Evolutionary conservation across 2,329 filamentous ascomycete species (phyloP).

Genomic region (Aspergillus ochraceus): DNA sequence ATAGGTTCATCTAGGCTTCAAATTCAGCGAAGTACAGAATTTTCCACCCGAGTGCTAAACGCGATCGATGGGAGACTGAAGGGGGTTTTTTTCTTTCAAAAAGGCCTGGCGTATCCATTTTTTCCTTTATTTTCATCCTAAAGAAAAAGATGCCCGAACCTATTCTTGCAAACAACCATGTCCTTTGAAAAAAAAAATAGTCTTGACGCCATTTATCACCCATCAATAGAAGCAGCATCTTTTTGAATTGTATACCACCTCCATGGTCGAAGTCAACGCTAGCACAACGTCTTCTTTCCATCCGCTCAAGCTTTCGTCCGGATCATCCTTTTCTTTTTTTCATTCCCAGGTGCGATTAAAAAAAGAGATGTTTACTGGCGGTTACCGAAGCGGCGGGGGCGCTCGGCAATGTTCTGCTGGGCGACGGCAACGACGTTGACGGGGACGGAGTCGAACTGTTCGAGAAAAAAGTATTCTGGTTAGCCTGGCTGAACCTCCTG

Average conservation of each 20-base stretch:
- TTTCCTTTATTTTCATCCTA: not conserved
- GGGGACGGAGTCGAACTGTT: conserved; percentile 92
- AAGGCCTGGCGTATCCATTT: not conserved
- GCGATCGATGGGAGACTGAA: not conserved
- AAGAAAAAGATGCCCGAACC: not conserved
- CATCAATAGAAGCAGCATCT: not conserved
- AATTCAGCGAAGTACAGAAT: not conserved
- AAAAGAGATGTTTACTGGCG: not conserved
- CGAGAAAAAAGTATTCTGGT: conserved; percentile 16
- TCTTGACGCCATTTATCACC: not conserved
- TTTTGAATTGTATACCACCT: not conserved
- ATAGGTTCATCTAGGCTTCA: not conserved
- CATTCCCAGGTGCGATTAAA: not conserved
- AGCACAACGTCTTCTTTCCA: not conserved
- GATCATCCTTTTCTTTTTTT: not conserved
- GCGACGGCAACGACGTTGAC: conserved; percentile 92
- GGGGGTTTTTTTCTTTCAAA: not conserved
- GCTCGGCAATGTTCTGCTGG: conserved; percentile 84
- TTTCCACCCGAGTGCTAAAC: not conserved
- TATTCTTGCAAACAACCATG: not conserved
- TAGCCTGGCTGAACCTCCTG: conserved; percentile 21
- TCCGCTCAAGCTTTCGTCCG: not conserved
- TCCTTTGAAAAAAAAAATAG: not conserved
- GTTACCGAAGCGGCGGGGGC: conserved; percentile 59
- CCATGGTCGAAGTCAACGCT: not conserved